Evolutionary conservation across 768 basidiomycete genomes (phyloP).

Genomic region (Pleurotus pulmonarius): DNA sequence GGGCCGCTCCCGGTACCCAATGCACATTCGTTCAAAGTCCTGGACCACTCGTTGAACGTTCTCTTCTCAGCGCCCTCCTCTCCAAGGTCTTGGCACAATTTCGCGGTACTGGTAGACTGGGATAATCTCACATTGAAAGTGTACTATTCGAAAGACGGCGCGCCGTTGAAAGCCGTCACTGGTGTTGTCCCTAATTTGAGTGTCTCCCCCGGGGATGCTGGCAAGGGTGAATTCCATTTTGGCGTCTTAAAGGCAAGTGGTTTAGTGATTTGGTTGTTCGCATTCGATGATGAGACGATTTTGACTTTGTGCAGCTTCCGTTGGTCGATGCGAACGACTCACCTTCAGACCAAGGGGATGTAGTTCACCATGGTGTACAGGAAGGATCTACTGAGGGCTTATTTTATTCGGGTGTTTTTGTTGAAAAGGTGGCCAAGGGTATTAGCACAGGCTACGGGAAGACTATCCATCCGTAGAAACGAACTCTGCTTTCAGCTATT

Average conservation of each 20-base stretch:
- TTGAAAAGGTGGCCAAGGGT: conserved; percentile 36
- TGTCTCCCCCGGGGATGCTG: conserved; percentile 33
- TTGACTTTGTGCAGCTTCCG: conserved; percentile 37
- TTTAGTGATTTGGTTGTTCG: not conserved
- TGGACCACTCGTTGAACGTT: conserved; percentile 49
- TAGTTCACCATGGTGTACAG: conserved; percentile 57
- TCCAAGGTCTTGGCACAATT: conserved; percentile 51
- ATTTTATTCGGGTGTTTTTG: conserved; percentile 56
- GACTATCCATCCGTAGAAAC: not conserved
- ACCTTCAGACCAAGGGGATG: conserved; percentile 44
- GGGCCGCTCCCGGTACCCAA: conserved; percentile 35
- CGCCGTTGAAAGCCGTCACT: conserved; percentile 38
- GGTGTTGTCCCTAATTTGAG: conserved; percentile 36
- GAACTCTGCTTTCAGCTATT: too few species aligned
- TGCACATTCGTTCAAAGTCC: conserved; percentile 49
- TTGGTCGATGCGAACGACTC: conserved; percentile 44
- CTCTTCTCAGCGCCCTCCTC: conserved; percentile 48
- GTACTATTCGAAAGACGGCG: conserved; percentile 43
- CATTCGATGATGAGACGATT: not conserved
- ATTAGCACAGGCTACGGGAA: conserved; percentile 30
- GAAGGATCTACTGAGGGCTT: conserved; percentile 53
- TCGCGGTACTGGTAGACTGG: conserved; percentile 58
- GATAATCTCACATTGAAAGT: conserved; percentile 42
- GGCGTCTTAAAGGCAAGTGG: conserved; percentile 51
- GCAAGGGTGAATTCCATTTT: conserved; percentile 60